These are phyloP conservation scores for Kwoniella dejecticola DNA, from an alignment of 768 basidiomycete genomes.

Conservation along the genomic window DNA sequence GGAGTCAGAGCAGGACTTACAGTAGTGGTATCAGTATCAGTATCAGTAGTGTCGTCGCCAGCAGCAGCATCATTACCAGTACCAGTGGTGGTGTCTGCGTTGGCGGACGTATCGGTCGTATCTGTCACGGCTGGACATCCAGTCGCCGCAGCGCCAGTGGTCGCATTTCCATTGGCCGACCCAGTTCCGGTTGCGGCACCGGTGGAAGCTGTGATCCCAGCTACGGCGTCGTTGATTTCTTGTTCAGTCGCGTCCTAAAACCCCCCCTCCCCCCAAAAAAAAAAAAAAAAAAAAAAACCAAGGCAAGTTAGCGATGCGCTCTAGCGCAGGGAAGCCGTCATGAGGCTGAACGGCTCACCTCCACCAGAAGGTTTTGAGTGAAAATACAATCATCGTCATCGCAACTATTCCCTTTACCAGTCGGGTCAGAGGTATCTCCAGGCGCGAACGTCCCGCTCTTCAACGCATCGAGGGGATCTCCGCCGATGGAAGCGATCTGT, in stretches of 20 bases:
- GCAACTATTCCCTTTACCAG: slow-evolving; percentile 64
- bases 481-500: slow-evolving; percentile 68
- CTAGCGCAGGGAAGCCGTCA: too few relatives aligned
- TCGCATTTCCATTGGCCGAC: neutral
- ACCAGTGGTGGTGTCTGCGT: neutral
- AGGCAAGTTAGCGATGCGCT: too few relatives aligned
- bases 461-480: slow-evolving; percentile 64
- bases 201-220: slow-evolving; percentile 8
- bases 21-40: neutral
- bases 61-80: neutral
- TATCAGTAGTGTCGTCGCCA: neutral
- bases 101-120: too few relatives aligned
- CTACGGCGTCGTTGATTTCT: slow-evolving; percentile 62
- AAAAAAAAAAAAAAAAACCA: too few relatives aligned
- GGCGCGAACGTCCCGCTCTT: slow-evolving; percentile 68
- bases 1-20: neutral
- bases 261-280: slow-evolving; percentile 61
- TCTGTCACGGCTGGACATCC: slow-evolving; percentile 11
- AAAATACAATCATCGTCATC: slow-evolving; percentile 66
- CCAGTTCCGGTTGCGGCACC: neutral
- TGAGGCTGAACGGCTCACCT: neutral
- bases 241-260: slow-evolving; percentile 56
- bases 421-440: slow-evolving; percentile 61
- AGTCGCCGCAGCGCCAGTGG: neutral
- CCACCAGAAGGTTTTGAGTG: slow-evolving; percentile 61